Evolutionary conservation across 1,139 yeast genomes (phyloP).

Genomic region (Yamadazyma friedrichii): DNA sequence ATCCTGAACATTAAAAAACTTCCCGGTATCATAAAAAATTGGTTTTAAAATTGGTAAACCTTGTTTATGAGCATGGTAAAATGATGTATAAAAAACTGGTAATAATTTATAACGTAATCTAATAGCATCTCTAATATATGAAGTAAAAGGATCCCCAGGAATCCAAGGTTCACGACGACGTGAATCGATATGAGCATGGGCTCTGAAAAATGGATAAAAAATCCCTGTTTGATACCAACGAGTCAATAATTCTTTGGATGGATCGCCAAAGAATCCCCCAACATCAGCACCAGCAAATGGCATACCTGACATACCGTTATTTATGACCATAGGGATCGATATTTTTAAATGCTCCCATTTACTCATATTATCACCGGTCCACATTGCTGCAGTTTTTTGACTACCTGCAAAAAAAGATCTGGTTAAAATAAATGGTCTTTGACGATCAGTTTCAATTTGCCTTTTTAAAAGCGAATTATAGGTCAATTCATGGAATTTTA

Average conservation of each 20-base stretch:
- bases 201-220: slow-evolving; percentile 95
- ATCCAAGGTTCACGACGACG: slow-evolving; percentile 92
- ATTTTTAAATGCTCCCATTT: slow-evolving; percentile 82
- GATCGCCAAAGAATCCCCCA: slow-evolving; percentile 95
- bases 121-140: slow-evolving; percentile 67
- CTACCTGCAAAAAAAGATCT: slow-evolving; percentile 89
- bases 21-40: slow-evolving; percentile 63
- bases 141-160: slow-evolving; percentile 71
- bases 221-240: slow-evolving; percentile 97
- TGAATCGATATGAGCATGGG: slow-evolving; percentile 93
- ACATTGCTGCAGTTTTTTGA: slow-evolving; percentile 87
- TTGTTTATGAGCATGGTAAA: slow-evolving; percentile 55
- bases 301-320: slow-evolving; percentile 80
- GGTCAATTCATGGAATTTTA: slow-evolving; percentile 79
- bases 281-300: slow-evolving; percentile 97
- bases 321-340: slow-evolving; percentile 85
- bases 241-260: slow-evolving; percentile 71
- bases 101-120: slow-evolving; percentile 70
- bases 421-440: slow-evolving; percentile 87
- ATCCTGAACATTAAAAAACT: slow-evolving; percentile 69
- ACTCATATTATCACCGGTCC: slow-evolving; percentile 98
- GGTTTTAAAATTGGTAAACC: slow-evolving; percentile 82
- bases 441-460: slow-evolving; percentile 39
- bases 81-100: slow-evolving; percentile 81
- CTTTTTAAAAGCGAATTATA: slow-evolving; percentile 61